These are phyloP conservation scores for Serendipita vermifera DNA, from an alignment of 768 basidiomycete genomes.

Conservation along the genomic window DNA sequence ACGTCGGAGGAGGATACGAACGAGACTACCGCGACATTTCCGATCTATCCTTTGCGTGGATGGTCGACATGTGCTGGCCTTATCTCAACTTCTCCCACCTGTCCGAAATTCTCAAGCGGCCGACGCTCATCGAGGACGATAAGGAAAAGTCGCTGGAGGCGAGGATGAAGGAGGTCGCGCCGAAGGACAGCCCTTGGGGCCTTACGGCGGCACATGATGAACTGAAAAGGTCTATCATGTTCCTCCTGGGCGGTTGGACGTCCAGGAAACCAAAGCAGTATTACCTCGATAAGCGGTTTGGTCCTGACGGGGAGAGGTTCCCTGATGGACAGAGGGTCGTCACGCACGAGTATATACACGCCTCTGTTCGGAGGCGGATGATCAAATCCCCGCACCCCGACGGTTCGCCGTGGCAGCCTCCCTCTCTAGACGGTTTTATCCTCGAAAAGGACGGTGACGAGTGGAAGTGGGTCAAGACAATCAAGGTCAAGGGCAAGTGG, in stretches of 20 bases:
- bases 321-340: background rate
- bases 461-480: background rate
- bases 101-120: background rate
- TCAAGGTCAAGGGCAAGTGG: background rate
- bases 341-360: background rate
- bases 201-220: background rate
- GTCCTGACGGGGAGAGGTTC: too few relatives aligned
- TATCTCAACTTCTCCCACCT: background rate
- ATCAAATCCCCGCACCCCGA: background rate
- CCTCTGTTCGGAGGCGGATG: background rate
- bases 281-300: background rate
- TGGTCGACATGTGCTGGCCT: background rate
- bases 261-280: background rate
- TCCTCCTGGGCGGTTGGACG: background rate
- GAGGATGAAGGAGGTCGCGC: too few relatives aligned
- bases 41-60: conserved; percentile 3
- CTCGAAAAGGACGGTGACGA: background rate
- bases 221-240: background rate
- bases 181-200: background rate
- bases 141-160: too few relatives aligned
- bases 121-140: too few relatives aligned
- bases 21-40: conserved; percentile 4
- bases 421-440: background rate
- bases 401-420: conserved; percentile 2
- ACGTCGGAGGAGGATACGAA: conserved; percentile 16